These are phyloP conservation scores for Quercus phellos DNA, from an alignment of 331 rosid genomes.

Conservation along the genomic window DNA sequence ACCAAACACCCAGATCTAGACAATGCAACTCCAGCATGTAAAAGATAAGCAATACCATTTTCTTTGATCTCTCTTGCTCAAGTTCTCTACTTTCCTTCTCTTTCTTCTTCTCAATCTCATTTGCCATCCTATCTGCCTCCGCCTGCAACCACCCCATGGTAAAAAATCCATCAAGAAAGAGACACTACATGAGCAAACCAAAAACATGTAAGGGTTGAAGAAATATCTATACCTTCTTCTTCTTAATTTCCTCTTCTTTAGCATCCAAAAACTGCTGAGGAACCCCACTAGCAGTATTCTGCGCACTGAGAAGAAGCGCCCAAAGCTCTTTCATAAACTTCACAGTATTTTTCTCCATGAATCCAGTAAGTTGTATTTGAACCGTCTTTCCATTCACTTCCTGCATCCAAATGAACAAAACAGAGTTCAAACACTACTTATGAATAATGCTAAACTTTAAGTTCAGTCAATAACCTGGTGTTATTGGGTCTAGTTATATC, in stretches of 20 bases:
- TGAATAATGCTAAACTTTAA: background rate
- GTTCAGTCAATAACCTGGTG: background rate
- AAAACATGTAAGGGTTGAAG: background rate
- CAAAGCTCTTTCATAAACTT: conserved; percentile 99
- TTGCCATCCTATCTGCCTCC: conserved; percentile 75
- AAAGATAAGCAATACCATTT: conserved; percentile 62
- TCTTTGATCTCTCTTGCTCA: conserved; percentile 67
- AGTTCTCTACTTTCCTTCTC: conserved; percentile 73
- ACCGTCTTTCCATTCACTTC: conserved; percentile 90
- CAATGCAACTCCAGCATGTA: conserved; percentile 67
- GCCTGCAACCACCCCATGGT: conserved; percentile 45
- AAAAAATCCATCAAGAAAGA: conserved; percentile 14
- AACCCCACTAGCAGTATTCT: conserved; percentile 86
- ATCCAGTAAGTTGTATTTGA: conserved; percentile 91
- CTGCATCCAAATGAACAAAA: conserved; percentile 33
- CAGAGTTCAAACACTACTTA: background rate
- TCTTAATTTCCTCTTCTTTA: conserved; percentile 81
- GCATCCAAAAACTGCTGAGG: conserved; percentile 98
- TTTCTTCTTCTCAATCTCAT: conserved; percentile 79
- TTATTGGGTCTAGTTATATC: background rate
- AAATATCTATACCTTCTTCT: conserved; percentile 61
- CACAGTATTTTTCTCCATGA: conserved; percentile 94
- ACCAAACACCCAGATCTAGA: conserved; percentile 51
- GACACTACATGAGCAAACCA: background rate
- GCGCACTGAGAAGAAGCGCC: conserved; percentile 89